Conservation (phyloP, 2,329 filamentous ascomycete genomes). For the Didymella pinodella region DNA sequence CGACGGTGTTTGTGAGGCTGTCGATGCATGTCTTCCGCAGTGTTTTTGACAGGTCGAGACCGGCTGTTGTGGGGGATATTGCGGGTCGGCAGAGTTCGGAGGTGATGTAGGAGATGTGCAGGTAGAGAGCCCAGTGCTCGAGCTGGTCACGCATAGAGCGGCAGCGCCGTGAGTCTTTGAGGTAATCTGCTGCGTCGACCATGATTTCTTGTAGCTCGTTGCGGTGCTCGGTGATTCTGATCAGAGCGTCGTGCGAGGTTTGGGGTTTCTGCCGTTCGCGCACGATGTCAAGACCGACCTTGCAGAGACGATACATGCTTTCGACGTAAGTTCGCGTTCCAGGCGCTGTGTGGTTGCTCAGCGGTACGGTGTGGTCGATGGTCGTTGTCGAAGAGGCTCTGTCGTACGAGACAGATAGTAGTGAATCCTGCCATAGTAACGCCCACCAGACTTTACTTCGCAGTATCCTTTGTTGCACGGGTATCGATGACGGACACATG, state of each 20-base stretch:
- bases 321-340: slow-evolving; percentile 65
- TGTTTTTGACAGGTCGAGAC: slow-evolving; percentile 54
- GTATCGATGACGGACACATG: slow-evolving; percentile 62
- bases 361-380: slow-evolving; percentile 55
- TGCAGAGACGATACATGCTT: slow-evolving; percentile 63
- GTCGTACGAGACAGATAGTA: slow-evolving; percentile 70
- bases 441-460: slow-evolving; percentile 63
- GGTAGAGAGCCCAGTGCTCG: slow-evolving; percentile 66
- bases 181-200: slow-evolving; percentile 64
- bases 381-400: slow-evolving; percentile 66
- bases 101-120: slow-evolving; percentile 69
- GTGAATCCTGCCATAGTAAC: slow-evolving; percentile 70
- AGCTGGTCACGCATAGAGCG: slow-evolving; percentile 61
- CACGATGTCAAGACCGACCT: slow-evolving; percentile 67
- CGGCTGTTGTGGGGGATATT: slow-evolving; percentile 61
- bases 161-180: slow-evolving; percentile 62
- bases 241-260: slow-evolving; percentile 62
- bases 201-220: slow-evolving; percentile 65
- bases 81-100: slow-evolving; percentile 69
- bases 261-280: slow-evolving; percentile 64
- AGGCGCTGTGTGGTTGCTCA: slow-evolving; percentile 53
- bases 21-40: slow-evolving; percentile 64
- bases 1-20: slow-evolving; percentile 64
- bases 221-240: slow-evolving; percentile 64
- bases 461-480: slow-evolving; percentile 53